phyloP scores from a whole-genome alignment of 2,329 filamentous ascomycete species.

The Chaetoscypha palmicola region DNA sequence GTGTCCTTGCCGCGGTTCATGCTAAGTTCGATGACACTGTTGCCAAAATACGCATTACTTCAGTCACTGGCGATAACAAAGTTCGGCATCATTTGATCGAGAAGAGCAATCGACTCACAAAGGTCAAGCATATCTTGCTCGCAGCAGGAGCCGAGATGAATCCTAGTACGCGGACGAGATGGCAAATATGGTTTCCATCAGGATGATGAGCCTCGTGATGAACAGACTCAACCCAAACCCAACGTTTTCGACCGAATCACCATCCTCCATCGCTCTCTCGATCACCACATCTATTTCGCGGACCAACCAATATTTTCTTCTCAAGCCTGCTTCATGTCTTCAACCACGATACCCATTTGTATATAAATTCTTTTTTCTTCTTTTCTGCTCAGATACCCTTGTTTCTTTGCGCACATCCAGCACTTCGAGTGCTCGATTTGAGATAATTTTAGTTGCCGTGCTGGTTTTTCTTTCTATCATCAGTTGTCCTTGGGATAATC shows the following conservation, averaged over 20 bases:
- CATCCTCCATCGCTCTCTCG: background rate
- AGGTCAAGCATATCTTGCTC: constrained; percentile 13
- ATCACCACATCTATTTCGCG: background rate
- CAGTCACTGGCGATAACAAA: constrained; percentile 4
- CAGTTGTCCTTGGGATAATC: too few relatives aligned
- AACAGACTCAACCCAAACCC: too few relatives aligned
- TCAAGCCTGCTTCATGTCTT: too few relatives aligned
- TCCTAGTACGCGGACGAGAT: constrained; percentile 14
- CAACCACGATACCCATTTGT: constrained; percentile 2
- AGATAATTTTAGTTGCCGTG: too few relatives aligned
- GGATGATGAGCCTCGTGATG: too few relatives aligned
- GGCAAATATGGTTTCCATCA: constrained; percentile 17
- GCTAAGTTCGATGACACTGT: constrained; percentile 7
- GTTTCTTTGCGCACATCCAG: too few relatives aligned
- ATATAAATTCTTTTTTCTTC: too few relatives aligned
- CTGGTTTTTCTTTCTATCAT: too few relatives aligned
- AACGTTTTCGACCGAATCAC: background rate
- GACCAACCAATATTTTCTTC: too few relatives aligned
- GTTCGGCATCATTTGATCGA: constrained; percentile 4
- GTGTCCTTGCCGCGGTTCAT: constrained; percentile 11
- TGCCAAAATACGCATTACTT: background rate
- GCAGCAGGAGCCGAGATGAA: constrained; percentile 11
- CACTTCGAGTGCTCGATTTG: too few relatives aligned
- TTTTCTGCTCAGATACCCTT: too few relatives aligned
- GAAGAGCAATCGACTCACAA: constrained; percentile 12